Evolutionary conservation across 306 rosid species (phyloP).

Genomic region (Vigna mungo): DNA sequence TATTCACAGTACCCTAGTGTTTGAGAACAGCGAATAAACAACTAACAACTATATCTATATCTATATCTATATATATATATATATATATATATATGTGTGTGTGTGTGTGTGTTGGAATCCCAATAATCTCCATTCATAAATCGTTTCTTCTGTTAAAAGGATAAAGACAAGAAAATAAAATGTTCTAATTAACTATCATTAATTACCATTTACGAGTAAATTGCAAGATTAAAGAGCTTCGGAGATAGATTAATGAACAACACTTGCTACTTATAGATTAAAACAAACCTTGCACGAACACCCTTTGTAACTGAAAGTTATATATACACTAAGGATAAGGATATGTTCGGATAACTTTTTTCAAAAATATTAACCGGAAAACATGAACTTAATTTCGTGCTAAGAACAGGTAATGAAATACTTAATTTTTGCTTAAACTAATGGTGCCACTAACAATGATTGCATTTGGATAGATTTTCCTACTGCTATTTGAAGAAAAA

Average conservation of each 20-base stretch:
- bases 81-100: no score
- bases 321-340: no score
- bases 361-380: background rate
- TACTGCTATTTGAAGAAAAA: background rate
- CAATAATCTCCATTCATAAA: background rate
- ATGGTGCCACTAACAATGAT: no score
- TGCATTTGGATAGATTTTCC: no score
- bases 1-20: background rate
- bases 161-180: background rate
- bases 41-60: background rate
- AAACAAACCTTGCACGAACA: background rate
- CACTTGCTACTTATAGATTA: background rate
- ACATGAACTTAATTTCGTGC: no score
- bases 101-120: constrained; percentile 4
- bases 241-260: background rate
- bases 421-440: no score
- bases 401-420: no score
- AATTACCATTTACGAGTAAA: background rate
- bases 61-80: no score
- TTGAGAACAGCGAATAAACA: constrained; percentile 7
- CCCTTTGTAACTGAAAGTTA: background rate
- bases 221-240: background rate
- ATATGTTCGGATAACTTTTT: background rate
- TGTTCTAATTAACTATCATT: background rate
- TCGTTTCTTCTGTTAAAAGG: background rate